Base-by-base conservation (phyloP, 1,284 basidiomycete genomes). In the Pseudozyma pruni region DNA sequence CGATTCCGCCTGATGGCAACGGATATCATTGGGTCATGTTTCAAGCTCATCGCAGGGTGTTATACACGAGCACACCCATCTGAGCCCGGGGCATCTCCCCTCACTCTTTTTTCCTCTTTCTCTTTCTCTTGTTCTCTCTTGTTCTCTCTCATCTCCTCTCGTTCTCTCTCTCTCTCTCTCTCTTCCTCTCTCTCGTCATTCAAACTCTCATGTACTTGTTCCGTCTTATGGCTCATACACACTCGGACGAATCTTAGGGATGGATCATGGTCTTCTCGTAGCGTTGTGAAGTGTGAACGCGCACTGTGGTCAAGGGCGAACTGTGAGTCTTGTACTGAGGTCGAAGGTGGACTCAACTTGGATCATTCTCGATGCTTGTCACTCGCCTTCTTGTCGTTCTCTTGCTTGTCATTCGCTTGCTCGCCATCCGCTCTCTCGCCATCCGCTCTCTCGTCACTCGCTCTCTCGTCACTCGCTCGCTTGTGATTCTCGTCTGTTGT, bases 41-140 rank as follows among this genome's bases (percentile, higher is more conserved):
- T n/a, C 7, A 29, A 29, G 11, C 27, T 29, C 27, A 29, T 29
- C 40, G 45, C 27, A 27, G 49, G 31, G 52, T 52, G 50, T 48
- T 45, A 55, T 59, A 59, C 56, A 59, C 51, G 41, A 45, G 8
- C 43, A 41, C 46, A 51, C 56, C 39, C 49, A 39, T 19, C 35
- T 37, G 38, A 43, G 33, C 42, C 25, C 22, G n/a, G 11, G 25
- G 7, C 27, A 29, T n/a, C 37, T 25, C 9, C 38, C 43, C 32
- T 43, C 25, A 29, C 41, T 52, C 22, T 29, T 33, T 52, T 33
- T 37, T 25, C 31, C 33, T 31, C 9, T 41, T n/a, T 19, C 19
- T 23, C 37, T 22, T 41, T 55, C 41, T 50, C 20, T n/a, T 19
- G 44, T 25, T 44, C 22, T 53, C 39, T 32, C 16, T 33, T 19